A percentile compares a stretch with the other conserved stretches of the same genome.
Conservation (phyloP, 257 asterid species). For the Ajuga chamaepitys region DNA sequence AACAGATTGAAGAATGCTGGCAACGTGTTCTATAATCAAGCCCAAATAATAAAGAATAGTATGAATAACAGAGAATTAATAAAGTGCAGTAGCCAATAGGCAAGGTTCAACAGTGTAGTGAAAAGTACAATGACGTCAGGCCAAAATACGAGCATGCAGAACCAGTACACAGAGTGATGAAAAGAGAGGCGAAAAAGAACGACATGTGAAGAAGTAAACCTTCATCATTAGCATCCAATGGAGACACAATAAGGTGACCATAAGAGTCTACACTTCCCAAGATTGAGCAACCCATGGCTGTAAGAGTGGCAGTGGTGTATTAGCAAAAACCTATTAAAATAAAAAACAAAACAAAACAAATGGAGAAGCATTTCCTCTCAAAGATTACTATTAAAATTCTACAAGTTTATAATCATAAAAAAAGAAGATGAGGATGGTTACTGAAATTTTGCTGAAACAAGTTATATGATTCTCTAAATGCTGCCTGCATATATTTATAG, state of each 20-base stretch:
- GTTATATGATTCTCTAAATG: neutral
- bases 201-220: conserved; percentile 27
- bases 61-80: neutral
- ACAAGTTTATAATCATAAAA: neutral
- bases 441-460: neutral
- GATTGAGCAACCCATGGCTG: conserved; percentile 52
- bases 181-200: neutral
- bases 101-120: neutral
- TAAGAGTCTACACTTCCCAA: conserved; percentile 91
- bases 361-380: neutral
- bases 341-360: too few species aligned
- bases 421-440: neutral
- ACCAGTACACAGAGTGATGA: conserved; percentile 2
- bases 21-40: neutral
- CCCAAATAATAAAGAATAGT: neutral
- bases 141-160: neutral
- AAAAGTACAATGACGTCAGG: neutral
- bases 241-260: conserved; percentile 86
- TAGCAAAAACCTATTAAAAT: neutral
- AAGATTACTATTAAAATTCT: neutral
- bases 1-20: neutral
- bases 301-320: neutral
- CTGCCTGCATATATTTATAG: neutral
- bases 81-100: neutral
- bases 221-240: conserved; percentile 40